Base-by-base conservation (phyloP, 1,284 basidiomycete species). In the Ustilago sp. region DNA sequence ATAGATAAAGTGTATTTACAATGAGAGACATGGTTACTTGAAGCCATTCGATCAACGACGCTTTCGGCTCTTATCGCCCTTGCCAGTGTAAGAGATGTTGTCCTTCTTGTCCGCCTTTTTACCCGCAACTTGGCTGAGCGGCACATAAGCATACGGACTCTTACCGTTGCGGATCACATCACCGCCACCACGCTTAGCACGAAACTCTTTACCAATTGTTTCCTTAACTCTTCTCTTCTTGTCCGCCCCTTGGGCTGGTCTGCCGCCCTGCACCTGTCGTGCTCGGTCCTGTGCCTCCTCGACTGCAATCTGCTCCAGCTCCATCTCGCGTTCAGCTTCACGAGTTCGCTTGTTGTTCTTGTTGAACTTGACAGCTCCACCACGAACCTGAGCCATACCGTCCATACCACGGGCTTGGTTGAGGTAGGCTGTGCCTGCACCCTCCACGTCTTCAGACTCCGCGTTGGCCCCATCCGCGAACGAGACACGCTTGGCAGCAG, bases 351-450 rank as follows among this genome's bases (percentile, higher is more conserved):
- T 86, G 74, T 82, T 86, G 82, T 98, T 93, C 88, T 98, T 98
- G 88, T 98, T 94, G 88, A 98, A 97, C 87, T 94, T 96, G 84
- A 98, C 88, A 41, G 90, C 91, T 19, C 97, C 97, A 69, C 91
- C 91, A 1, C 91, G 89, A 3, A 63, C 55, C 36, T 94, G 91
- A 1, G 90, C 92, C 87, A 94, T 94, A 7, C 96, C 97, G 83
- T 98, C 96, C 34, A 91, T 91, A 6, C 93, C 93, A 11, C 91
- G 92, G 63, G 94, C 86, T 61, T 89, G 90, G 85, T 96, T 93
- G 63, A 90, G 90, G 87, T 96, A 99, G 1, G 94, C 95, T 0
- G 65, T 63, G 11, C 86, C 86, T 0, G 78, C 82, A 23, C 74
- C 77, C 12, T 88, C 89, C n/a, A 93, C 94, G 48, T 89, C 92